phyloP scores from a whole-genome alignment of 129 eudicot genomes.

The Logfia minima region DNA sequence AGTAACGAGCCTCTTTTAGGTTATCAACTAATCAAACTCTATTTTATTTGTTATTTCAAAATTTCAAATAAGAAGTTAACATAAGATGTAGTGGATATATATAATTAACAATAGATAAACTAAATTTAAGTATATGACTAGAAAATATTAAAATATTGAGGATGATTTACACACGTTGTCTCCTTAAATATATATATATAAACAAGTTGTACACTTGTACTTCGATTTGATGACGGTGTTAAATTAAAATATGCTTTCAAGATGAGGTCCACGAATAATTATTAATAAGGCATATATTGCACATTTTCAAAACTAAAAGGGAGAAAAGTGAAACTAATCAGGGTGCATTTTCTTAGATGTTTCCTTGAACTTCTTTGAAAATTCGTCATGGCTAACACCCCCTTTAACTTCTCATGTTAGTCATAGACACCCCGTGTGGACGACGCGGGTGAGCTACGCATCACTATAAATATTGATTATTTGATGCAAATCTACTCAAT shows the following conservation, averaged over 20 bases:
- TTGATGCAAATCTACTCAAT: background rate
- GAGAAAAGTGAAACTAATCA: background rate
- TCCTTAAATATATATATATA: background rate
- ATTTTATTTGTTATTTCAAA: background rate
- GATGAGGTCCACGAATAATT: constrained; percentile 10
- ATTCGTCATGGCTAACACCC: constrained; percentile 19
- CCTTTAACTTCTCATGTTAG: background rate
- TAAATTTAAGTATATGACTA: background rate
- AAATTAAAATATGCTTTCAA: background rate
- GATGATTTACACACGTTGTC: background rate
- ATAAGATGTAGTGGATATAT: background rate
- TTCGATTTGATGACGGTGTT: constrained; percentile 18
- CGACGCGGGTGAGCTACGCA: constrained; percentile 19
- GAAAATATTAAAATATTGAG: background rate
- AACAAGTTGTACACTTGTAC: background rate
- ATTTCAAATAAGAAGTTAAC: background rate
- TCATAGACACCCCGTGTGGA: constrained; percentile 24
- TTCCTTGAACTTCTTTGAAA: constrained; percentile 15
- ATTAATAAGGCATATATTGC: background rate
- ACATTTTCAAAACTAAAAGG: constrained; percentile 10
- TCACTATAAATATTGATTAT: background rate
- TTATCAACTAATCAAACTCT: background rate
- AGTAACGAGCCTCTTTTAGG: too few species aligned
- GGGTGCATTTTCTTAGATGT: constrained; percentile 23
- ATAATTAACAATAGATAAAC: too few species aligned